These are phyloP conservation scores for Globomyces sp. DNA, from an alignment of 371 early-diverging fungal species.

Conservation along the genomic window DNA sequence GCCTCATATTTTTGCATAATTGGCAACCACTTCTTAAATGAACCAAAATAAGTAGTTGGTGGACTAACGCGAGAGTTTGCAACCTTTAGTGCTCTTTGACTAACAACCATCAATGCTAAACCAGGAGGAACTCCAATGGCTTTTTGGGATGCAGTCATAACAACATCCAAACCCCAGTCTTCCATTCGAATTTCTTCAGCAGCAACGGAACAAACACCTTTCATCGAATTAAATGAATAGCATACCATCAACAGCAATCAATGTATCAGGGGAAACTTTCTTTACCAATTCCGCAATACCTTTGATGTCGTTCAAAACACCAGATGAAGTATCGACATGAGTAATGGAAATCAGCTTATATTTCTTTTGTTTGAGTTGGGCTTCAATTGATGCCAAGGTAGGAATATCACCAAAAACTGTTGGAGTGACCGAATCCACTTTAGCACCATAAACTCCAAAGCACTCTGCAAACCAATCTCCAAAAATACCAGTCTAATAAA, in stretches of 20 bases:
- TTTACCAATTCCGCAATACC: constrained; percentile 72
- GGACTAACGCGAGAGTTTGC: constrained; percentile 64
- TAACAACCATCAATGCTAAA: constrained; percentile 75
- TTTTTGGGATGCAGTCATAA: constrained; percentile 93
- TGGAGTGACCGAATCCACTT: constrained; percentile 73
- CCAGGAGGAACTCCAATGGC: constrained; percentile 75
- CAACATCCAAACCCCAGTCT: constrained; percentile 81
- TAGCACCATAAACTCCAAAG: constrained; percentile 84
- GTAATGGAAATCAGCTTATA: constrained; percentile 90
- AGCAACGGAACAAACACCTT: constrained; percentile 86
- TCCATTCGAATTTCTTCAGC: constrained; percentile 91
- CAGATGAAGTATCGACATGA: constrained; percentile 96
- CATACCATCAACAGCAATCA: constrained; percentile 86
- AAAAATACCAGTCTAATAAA: constrained; percentile 79
- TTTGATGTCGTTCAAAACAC: constrained; percentile 73
- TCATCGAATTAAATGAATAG: too few species aligned
- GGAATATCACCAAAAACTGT: constrained; percentile 67
- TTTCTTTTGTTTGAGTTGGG: constrained; percentile 49
- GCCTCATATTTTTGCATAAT: constrained; percentile 94
- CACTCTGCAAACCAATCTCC: constrained; percentile 94
- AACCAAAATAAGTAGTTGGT: constrained; percentile 57
- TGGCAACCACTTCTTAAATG: constrained; percentile 52
- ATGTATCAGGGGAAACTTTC: constrained; percentile 76
- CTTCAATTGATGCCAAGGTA: constrained; percentile 46
- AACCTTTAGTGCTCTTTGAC: constrained; percentile 50